Base-by-base conservation (phyloP, 2,329 filamentous ascomycete genomes). In the Neonectria magnoliae region DNA sequence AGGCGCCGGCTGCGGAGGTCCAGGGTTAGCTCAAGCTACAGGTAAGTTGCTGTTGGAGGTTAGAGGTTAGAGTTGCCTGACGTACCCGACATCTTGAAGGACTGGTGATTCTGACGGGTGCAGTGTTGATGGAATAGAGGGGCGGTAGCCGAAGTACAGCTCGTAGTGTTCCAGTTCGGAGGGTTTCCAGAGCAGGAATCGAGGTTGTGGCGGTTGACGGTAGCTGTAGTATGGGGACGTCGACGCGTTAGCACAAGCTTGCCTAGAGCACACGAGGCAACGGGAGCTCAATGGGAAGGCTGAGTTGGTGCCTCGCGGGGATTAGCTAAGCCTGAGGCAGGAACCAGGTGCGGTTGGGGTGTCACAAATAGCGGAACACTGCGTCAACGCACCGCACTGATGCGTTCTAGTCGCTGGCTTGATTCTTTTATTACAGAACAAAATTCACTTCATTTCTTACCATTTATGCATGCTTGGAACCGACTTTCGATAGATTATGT, bases 1-100 rank as follows among this genome's bases (percentile, higher is more conserved):
- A 98, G 78, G 93, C 94, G 82, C 93, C 91, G 83, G 78, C 78
- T 80, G 61, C 56, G 50, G 58, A 62, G 64, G 52, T 72, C 18
- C 9, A 25, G 59, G 52, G 72, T 79, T 75, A 79, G 76, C 72
- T 73, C 31, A 58, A 70, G 53, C 62, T 68, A 44, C 41, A 14
- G 41, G 62, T 53, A 27, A 52, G 36, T 48, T 55, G 57, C n/a
- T 13, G 50, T 65, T 60, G 52, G 45, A 60, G 55, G 51, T 58
- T 60, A 65, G 57, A 63, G 57, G 64, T 69, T 25, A 2, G 25
- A 25, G 25, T 25, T 59, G 68, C 53, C 63, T 64, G 52, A 78
- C 82, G 62, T 74, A 85, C 85, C 83, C 80, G 85, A 86, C 85
- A 87, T 87, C 76, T 76, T 84, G 82, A 75, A 69, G 73, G 68